Evolutionary conservation across 352 stramenopile species (phyloP), one percentile per base, ranked within the genome.

Genomic region (Pythium chondricola): DNA sequence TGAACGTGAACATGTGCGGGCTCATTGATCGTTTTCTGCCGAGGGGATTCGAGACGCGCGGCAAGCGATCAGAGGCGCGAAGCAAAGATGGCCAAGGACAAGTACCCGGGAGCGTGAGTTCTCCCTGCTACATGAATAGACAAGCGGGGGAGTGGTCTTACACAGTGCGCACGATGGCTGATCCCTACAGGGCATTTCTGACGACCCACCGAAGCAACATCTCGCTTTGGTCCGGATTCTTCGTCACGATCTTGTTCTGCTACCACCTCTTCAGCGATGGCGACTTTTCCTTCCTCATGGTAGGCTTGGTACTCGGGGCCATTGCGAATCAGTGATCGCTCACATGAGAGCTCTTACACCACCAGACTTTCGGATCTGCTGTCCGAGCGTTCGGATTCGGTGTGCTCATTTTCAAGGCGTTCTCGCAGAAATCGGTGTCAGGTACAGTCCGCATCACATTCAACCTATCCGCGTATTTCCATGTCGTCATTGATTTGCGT

Each of bases 231-330:
- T 96, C 85, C 58, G 93, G 78, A 46, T 98, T 99, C 61, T 90
- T 98, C 42, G 86, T 96, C 13, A 66, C 85, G 17, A 93, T 97
- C 36, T 74, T 98, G 36, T 94, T 98, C 52, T 95, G 96, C 64
- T 98, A 98, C 67, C 93, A 97, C 65, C 74, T 98, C 35, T 88
- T 99, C 48, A 98, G 89, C 33, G 94, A 97, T 65, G 95, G 95
- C 26, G 96, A 99, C 68, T 99, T 99, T 67, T 98, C 95, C 36
- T 99, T 99, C 65, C 77, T 98, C 13, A 98, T 99, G 91, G 88
- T 97, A 43, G 41, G 52, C 39, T 18, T 24, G n/a, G 11, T 17
- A 14, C 20, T 1, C 9, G 14, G 9, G 38, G 17, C 22, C 18
- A 43, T 31, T 37, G 24, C 16, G 14, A 38, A 24, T 27, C 7